phyloP scores from a whole-genome alignment of 225 moss, liverwort and hornwort genomes.

The Asterella californica region DNA sequence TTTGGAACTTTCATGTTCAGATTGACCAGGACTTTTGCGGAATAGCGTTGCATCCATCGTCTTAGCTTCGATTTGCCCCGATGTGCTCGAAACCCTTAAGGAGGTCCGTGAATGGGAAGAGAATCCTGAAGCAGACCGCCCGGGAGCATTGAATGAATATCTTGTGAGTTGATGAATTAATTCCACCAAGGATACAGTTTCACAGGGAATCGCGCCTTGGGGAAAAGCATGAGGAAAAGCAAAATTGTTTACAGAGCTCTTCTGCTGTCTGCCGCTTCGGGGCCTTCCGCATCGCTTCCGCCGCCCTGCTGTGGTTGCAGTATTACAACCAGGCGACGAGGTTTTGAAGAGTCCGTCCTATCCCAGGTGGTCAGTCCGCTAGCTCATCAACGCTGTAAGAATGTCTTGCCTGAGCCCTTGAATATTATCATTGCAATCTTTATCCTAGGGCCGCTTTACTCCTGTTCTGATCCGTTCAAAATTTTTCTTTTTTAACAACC shows the following conservation, averaged over 20 bases:
- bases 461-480: background rate
- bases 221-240: slow-evolving; percentile 21
- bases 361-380: background rate
- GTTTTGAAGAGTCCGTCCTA: background rate
- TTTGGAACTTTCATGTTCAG: background rate
- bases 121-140: background rate
- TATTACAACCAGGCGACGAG: background rate
- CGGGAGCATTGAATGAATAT: background rate
- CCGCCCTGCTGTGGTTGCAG: slow-evolving; percentile 10
- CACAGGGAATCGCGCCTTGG: too few relatives aligned
- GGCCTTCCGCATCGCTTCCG: background rate
- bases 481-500: too few relatives aligned
- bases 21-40: background rate
- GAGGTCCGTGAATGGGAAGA: background rate
- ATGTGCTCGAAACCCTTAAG: background rate
- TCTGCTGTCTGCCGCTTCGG: slow-evolving; percentile 4
- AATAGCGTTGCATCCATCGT: background rate
- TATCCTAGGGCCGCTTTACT: background rate
- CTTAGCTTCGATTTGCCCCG: background rate
- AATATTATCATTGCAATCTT: background rate
- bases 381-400: slow-evolving; percentile 2
- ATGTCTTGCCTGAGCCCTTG: background rate
- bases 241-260: slow-evolving; percentile 11
- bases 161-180: background rate
- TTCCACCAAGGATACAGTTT: background rate